These are phyloP conservation scores for Rhizopus sp. DNA, from an alignment of 371 early-diverging fungal genomes.

Conservation along the genomic window DNA sequence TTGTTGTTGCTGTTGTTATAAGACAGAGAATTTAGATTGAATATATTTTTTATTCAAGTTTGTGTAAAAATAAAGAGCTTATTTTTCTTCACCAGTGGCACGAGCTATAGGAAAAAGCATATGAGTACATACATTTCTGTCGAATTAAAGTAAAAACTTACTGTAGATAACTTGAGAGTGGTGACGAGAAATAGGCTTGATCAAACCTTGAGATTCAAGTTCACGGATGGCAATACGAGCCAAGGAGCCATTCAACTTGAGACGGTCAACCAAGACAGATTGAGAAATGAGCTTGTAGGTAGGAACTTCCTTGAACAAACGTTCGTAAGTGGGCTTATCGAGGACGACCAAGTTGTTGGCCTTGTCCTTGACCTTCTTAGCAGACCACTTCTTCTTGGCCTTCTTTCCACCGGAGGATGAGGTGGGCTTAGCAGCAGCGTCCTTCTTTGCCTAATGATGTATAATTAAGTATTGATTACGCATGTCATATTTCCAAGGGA, in stretches of 20 bases:
- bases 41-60: too few species aligned
- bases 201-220: constrained; percentile 89
- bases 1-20: too few species aligned
- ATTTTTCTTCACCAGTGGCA: constrained; percentile 71
- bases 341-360: constrained; percentile 95
- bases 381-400: constrained; percentile 97
- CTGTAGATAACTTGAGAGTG: constrained; percentile 95
- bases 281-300: constrained; percentile 99
- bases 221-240: constrained; percentile 95
- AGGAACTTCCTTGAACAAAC: constrained; percentile 98
- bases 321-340: constrained; percentile 88
- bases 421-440: constrained; percentile 70
- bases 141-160: constrained; percentile 24
- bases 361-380: constrained; percentile 96
- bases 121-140: neutral
- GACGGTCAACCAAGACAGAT: constrained; percentile 97
- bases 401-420: constrained; percentile 85
- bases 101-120: constrained; percentile 40
- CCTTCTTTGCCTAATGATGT: constrained; percentile 59
- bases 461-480: neutral
- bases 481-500: neutral
- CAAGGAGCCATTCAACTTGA: constrained; percentile 95
- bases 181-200: constrained; percentile 89
- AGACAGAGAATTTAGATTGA: too few species aligned
- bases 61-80: neutral